phyloP scores from a whole-genome alignment of 352 stramenopile species.

The Pythium scleroteichum region DNA sequence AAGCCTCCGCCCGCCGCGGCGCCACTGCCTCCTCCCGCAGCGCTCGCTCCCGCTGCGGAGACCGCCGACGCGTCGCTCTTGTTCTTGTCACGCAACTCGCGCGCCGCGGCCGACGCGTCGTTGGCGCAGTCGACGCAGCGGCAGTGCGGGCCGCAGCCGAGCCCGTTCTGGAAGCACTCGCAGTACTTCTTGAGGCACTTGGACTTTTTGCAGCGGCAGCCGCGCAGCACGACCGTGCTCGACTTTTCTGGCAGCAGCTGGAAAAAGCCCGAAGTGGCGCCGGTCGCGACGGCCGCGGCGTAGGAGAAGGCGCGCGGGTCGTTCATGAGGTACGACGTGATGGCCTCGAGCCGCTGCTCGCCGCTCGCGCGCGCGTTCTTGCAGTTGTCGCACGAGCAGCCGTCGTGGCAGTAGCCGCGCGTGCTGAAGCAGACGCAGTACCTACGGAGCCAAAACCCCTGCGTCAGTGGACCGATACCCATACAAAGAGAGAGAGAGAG shows the following conservation, averaged over 20 bases:
- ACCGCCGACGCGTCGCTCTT: constrained; percentile 12
- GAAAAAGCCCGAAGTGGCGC: constrained; percentile 43
- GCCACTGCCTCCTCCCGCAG: not conserved
- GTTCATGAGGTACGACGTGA: constrained; percentile 76
- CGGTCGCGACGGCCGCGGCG: constrained; percentile 20
- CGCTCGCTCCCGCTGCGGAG: not conserved
- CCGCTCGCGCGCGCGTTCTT: constrained; percentile 62
- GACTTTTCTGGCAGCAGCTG: constrained; percentile 77
- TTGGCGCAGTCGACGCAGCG: constrained; percentile 97
- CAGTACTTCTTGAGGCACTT: constrained; percentile 99
- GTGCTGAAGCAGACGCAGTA: constrained; percentile 87
- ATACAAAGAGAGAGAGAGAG: not conserved
- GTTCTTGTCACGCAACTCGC: constrained; percentile 34
- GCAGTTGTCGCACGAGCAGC: constrained; percentile 73
- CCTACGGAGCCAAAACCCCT: too few relatives aligned
- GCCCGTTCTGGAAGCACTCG: constrained; percentile 96
- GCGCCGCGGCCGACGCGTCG: constrained; percentile 39
- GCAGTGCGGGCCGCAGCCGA: constrained; percentile 90
- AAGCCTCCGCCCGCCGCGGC: constrained; percentile 29
- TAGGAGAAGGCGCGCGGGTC: constrained; percentile 78
- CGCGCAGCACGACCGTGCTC: constrained; percentile 69
- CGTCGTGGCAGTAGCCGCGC: constrained; percentile 72
- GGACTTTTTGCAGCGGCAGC: constrained; percentile 97
- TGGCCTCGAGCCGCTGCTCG: constrained; percentile 69
- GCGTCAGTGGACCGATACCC: too few relatives aligned